Evolutionary conservation across 2,329 filamentous ascomycete species (phyloP), one percentile per base, ranked within the genome.

Genomic region (Huntiella omanensis): DNA sequence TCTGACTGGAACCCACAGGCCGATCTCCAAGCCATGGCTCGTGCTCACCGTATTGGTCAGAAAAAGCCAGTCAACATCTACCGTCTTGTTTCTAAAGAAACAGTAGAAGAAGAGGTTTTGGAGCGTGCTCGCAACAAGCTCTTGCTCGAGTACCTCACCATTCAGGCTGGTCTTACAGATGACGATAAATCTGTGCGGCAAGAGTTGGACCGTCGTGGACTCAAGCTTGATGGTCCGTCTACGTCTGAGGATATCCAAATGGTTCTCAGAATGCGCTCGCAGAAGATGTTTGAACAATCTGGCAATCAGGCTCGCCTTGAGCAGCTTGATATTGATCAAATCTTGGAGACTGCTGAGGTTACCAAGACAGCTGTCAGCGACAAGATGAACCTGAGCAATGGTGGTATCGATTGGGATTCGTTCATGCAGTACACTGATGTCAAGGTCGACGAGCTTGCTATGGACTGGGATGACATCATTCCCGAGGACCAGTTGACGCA

Each of bases 1-100:
- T 96, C 91, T 0, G 87, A 95, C 57, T 98, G 92, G 91, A 98
- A 98, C 54, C 92, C 91, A 13, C 91, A 98, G 60, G 91, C 91
- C 5, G 92, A 98, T 67, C 66, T 98, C 54, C 91, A 98, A 60
- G 91, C 91, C 36, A 98, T 98, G 91, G 91, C 91, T 49, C 81
- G 91, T 62, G 92, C 92, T 49, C 92, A 98, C 63, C 83, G 91
- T 60, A 98, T 98, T 53, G 91, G 91, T 2, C 91, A 98, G 60
- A 94, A 91, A 59, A 86, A 80, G 52, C 88, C 91, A 5, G 91
- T 98, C 53, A 96, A 83, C 53, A 88, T 98, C 44, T 98, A 96
- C 58, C 81, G 92, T 33, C 71, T 98, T 5, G 88, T 98, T 1
- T 94, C 91, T 2, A 96, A 96, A 61, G 91, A 98, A 60, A 98